Evolutionary conservation across 2,329 filamentous ascomycete species (phyloP), one percentile per base, ranked within the genome.

Genomic region (Pseudocercospora crystallina): DNA sequence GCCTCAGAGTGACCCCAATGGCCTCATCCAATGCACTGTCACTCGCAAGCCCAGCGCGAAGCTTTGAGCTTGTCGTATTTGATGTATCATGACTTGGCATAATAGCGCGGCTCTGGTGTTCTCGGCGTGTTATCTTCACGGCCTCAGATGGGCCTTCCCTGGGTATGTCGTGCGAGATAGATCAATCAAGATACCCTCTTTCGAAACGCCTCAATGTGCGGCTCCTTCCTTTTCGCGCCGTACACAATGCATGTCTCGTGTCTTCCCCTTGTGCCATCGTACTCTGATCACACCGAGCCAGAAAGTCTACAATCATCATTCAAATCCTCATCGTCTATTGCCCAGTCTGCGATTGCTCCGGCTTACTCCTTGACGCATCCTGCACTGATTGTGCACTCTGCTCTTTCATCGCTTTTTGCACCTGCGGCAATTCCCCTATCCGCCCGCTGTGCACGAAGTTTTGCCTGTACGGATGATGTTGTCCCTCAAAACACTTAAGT

Each of bases 401-500:
- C 31, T 45, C 33, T 31, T 54, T 35, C 15, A 75, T 64, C 33
- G 70, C 65, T 52, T 60, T 67, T 58, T 69, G 70, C 5, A 77
- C 68, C 46, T 69, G 67, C 32, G 68, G 63, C 45, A 68, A 45
- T 37, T 68, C 50, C 53, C 31, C 36, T n/a, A 14, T 49, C 35
- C 49, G 44, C 43, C 73, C 80, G 61, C 92, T 86, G 68, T 81
- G 82, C 43, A 96, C 73, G 56, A 97, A 73, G 67, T 99, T 99
- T 71, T 85, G 73, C 80, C 89, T 88, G 71, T 96, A 97, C 34
- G 94, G 95, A 76, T 99, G 91, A 17, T 84, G 83, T 34, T 83
- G 78, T n/a, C 92, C 90, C 74, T 99, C 95, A 71, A 96, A 99
- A 82, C 80, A 78, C 82, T 97, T 99, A 69, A 99, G 74, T 62